A percentile compares a stretch with the other conserved stretches of the same genome.
These are phyloP conservation scores for Casaregolazyma lundiana DNA, from an alignment of 1,139 yeast species.

Conservation along the genomic window DNA sequence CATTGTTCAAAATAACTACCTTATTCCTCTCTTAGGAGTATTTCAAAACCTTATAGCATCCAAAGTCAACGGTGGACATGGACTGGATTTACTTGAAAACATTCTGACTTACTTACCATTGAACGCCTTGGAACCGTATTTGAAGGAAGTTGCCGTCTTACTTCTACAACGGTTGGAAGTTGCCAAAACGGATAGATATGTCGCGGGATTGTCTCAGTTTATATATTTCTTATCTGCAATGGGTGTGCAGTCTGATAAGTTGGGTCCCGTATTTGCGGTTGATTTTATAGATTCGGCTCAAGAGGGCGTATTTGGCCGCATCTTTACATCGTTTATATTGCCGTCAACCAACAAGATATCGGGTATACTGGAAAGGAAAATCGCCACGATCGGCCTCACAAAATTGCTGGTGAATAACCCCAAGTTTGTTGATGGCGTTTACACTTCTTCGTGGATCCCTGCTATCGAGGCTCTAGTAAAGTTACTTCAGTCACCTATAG, in stretches of 20 bases:
- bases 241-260: constrained; percentile 24
- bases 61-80: constrained; percentile 70
- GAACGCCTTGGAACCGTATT: constrained; percentile 46
- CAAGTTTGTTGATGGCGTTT: constrained; percentile 36
- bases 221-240: constrained; percentile 60
- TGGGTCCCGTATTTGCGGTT: constrained; percentile 50
- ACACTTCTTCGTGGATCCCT: constrained; percentile 43
- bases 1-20: constrained; percentile 33
- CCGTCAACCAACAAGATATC: constrained; percentile 64
- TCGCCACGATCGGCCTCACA: constrained; percentile 69
- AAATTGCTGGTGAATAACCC: constrained; percentile 47
- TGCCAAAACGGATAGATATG: constrained; percentile 77
- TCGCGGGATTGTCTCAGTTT: constrained; percentile 54
- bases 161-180: constrained; percentile 75
- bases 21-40: constrained; percentile 88
- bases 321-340: constrained; percentile 58
- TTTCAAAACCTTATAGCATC: constrained; percentile 91
- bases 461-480: constrained; percentile 51
- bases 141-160: constrained; percentile 69
- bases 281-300: constrained; percentile 61
- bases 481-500: constrained; percentile 37
- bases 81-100: constrained; percentile 76
- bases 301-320: constrained; percentile 56
- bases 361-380: constrained; percentile 68
- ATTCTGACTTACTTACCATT: constrained; percentile 59